A percentile compares a stretch with the other conserved stretches of the same genome.
These are phyloP conservation scores for Morella rubra DNA, from an alignment of 306 rosid species.

Conservation along the genomic window DNA sequence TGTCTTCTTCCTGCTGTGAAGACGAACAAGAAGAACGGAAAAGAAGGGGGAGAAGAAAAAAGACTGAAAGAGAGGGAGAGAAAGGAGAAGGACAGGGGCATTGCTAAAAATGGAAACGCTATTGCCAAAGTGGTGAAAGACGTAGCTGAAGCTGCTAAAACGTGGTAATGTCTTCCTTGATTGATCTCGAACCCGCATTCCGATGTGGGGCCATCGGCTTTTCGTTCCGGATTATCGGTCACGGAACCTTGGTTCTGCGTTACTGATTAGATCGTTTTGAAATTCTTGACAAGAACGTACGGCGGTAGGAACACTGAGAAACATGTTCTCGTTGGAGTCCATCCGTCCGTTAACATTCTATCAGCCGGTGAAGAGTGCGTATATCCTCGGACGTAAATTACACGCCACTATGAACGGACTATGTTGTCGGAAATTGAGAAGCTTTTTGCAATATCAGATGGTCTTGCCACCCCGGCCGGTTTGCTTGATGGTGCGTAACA, in stretches of 20 bases:
- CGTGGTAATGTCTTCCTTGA: constrained; percentile 15
- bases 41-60: neutral
- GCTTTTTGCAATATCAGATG: too few relatives aligned
- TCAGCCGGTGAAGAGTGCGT: too few relatives aligned
- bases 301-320: too few relatives aligned
- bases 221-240: constrained; percentile 31
- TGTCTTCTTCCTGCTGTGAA: neutral
- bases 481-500: too few relatives aligned
- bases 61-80: neutral
- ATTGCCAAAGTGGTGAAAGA: constrained; percentile 54
- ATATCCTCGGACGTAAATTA: too few relatives aligned
- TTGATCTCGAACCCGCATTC: constrained; percentile 15
- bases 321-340: too few relatives aligned
- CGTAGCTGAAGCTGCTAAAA: constrained; percentile 32
- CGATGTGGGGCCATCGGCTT: constrained; percentile 51
- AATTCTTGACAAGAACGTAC: too few relatives aligned
- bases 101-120: constrained; percentile 50
- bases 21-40: neutral
- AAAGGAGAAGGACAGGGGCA: constrained; percentile 9
- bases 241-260: constrained; percentile 3
- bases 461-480: too few relatives aligned
- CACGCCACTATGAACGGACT: too few relatives aligned
- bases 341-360: too few relatives aligned
- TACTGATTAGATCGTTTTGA: too few relatives aligned
- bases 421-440: too few relatives aligned